Percentiles rank a stretch among this genome's conserved stretches.
Evolutionary conservation across 2,329 filamentous ascomycete species (phyloP).

Genomic region (Biscogniauxia mediterranea): DNA sequence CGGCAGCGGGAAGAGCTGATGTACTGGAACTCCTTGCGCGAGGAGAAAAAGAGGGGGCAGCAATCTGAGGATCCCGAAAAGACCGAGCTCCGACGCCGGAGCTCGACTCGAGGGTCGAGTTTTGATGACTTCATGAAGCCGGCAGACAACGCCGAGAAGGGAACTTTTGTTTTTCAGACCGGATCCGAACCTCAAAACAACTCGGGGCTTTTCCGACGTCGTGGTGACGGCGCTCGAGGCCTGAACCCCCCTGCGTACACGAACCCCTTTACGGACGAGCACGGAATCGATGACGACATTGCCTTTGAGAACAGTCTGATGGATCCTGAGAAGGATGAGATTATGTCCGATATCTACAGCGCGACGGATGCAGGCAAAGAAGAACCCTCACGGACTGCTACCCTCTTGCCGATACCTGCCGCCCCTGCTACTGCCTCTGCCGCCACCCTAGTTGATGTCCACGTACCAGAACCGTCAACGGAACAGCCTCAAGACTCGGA

Average conservation of each 20-base stretch:
- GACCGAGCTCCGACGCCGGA: conserved; percentile 21
- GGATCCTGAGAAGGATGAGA: conserved; percentile 46
- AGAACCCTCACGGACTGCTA: conserved; percentile 15
- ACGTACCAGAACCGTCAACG: conserved; percentile 15
- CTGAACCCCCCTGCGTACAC: conserved; percentile 48
- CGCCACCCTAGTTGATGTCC: conserved; percentile 36
- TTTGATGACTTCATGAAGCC: conserved; percentile 60
- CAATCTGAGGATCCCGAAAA: conserved; percentile 28
- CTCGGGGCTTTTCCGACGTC: conserved; percentile 48
- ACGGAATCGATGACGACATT: conserved; percentile 50
- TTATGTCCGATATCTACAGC: conserved; percentile 56
- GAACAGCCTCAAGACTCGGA: conserved; percentile 34
- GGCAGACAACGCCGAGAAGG: conserved; percentile 51
- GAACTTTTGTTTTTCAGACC: conserved; percentile 57
- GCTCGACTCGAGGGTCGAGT: conserved; percentile 37
- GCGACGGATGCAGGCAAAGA: conserved; percentile 46
- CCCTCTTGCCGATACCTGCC: conserved; percentile 22
- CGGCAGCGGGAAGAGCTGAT: conserved; percentile 63
- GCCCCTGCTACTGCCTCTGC: conserved; percentile 24
- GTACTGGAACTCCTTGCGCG: conserved; percentile 61
- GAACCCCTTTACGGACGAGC: conserved; percentile 60
- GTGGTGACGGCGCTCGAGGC: conserved; percentile 47
- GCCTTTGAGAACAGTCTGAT: conserved; percentile 42
- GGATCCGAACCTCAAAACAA: conserved; percentile 46
- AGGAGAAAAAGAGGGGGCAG: conserved; percentile 42